Base-by-base conservation (phyloP, 2,329 filamentous ascomycete species). In the Hypoxylon sp. region DNA sequence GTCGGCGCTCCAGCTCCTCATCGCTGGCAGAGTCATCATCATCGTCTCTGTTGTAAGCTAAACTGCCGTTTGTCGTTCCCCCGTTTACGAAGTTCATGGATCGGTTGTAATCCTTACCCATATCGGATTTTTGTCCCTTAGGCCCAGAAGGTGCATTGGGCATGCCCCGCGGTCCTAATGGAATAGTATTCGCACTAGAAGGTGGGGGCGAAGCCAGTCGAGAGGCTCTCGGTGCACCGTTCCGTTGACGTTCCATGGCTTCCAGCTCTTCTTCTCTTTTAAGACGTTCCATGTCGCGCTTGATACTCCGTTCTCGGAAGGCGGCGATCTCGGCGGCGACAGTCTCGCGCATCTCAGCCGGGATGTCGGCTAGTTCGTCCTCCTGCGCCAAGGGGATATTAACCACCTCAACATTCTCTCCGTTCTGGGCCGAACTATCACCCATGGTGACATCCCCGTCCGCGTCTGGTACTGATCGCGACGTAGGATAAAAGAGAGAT, bases 341-440 rank as follows among this genome's bases (percentile, higher is more conserved):
- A 0, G 91, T 92, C 68, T 96, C 94, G 16, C 94, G 87, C 91
- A 96, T 95, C 68, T 97, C 94, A 1, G 90, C 88, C 0, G 94
- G 94, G 36, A 99, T 97, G 65, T 99, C 94, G 13, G 92, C 88
- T 20, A 99, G 78, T 67, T 99, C 94, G 66, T 99, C 95, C 57
- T 99, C 94, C 42, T 89, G 83, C 1, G 87, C 86, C 21, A 96
- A 80, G 3, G 91, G 88, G 51, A 97, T 96, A 50, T 92, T 96
- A 59, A 96, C 87, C 27, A 97, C 87, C 70, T 96, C 91, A 4
- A 90, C 86, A 45, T 84, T 83, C 23, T 85, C 84, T 27, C 83
- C 84, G 26, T 78, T 76, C 17, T 78, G 73, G 0, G 79, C 81
- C 11, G 67, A 57, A 12, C 68, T 73, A 55, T 89, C 87, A 35